Evolutionary conservation across 148 eudicot genomes (phyloP).

Genomic region (Suaeda aralocaspica): DNA sequence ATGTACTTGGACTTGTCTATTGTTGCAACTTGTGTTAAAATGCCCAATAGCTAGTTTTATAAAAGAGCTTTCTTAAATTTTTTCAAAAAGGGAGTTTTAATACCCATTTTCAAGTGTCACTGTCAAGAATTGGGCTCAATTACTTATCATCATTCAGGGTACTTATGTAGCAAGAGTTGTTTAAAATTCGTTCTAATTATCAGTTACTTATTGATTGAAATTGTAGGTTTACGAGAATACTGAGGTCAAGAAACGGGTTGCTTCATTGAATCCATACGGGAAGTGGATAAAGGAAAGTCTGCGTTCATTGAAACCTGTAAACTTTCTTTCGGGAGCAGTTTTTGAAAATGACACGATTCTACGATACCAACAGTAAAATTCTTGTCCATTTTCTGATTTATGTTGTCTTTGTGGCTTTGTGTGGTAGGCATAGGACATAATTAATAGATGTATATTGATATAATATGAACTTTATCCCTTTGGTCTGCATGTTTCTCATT

Average conservation of each 20-base stretch:
- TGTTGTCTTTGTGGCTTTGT: slow-evolving; percentile 4
- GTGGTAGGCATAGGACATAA: slow-evolving; percentile 5
- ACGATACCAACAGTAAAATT: slow-evolving; percentile 85
- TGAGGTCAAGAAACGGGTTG: slow-evolving; percentile 90
- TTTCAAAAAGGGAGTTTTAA: too few relatives aligned
- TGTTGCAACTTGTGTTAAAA: too few relatives aligned
- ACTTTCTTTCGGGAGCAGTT: slow-evolving; percentile 61
- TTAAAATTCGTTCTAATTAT: background rate
- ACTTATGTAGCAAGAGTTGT: background rate
- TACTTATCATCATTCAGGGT: too few relatives aligned
- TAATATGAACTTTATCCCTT: background rate
- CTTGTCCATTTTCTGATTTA: slow-evolving; percentile 13
- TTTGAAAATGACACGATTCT: slow-evolving; percentile 80
- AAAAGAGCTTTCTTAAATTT: too few relatives aligned
- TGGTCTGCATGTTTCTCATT: background rate
- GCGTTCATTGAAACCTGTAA: slow-evolving; percentile 65
- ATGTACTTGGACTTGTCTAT: too few relatives aligned
- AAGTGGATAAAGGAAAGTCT: slow-evolving; percentile 80
- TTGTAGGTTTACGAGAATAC: slow-evolving; percentile 93
- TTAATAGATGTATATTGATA: slow-evolving; percentile 2
- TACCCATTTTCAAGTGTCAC: too few relatives aligned
- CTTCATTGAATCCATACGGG: slow-evolving; percentile 78
- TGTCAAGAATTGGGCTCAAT: too few relatives aligned
- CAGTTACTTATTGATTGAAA: slow-evolving; percentile 10
- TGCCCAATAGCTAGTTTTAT: too few relatives aligned